Conservation (phyloP, 352 stramenopile genomes). For the Globisporangium paddicum region DNA sequence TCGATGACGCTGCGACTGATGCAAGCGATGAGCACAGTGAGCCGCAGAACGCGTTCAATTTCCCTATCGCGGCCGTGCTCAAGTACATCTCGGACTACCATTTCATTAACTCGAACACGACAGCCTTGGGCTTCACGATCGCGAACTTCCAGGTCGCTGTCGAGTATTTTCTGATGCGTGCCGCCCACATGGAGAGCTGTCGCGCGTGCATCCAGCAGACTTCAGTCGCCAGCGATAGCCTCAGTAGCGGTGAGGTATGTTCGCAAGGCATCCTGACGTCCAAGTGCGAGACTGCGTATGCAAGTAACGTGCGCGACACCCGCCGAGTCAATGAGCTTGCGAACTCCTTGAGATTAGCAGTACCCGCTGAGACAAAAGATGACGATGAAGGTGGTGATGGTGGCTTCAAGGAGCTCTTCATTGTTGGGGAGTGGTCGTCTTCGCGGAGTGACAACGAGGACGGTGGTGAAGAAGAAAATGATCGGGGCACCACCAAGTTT, state of each 20-base stretch:
- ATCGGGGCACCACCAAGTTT: not conserved
- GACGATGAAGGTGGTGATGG: not conserved
- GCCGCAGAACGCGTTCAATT: slow-evolving; percentile 6
- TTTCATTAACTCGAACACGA: slow-evolving; percentile 83
- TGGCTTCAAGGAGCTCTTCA: slow-evolving; percentile 19
- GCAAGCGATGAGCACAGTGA: not conserved
- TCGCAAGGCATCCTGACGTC: slow-evolving; percentile 2
- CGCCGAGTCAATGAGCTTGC: not conserved
- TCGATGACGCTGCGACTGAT: not conserved
- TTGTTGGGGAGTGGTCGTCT: slow-evolving; percentile 50
- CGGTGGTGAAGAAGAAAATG: not conserved
- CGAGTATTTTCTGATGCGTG: slow-evolving; percentile 69
- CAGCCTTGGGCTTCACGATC: slow-evolving; percentile 70
- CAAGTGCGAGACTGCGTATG: slow-evolving; percentile 3
- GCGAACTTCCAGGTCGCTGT: slow-evolving; percentile 79
- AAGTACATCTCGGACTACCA: slow-evolving; percentile 76
- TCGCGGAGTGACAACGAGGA: slow-evolving; percentile 10
- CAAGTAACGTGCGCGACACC: not conserved
- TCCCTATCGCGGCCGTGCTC: slow-evolving; percentile 54
- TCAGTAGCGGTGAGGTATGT: not conserved
- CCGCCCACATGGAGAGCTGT: slow-evolving; percentile 18
- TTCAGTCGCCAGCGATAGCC: not conserved
- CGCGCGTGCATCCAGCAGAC: slow-evolving; percentile 10
- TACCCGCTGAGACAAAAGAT: not conserved
- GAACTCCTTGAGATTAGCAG: not conserved